Conservation (phyloP, 306 rosid genomes). For the Canavalia ensiformis region DNA sequence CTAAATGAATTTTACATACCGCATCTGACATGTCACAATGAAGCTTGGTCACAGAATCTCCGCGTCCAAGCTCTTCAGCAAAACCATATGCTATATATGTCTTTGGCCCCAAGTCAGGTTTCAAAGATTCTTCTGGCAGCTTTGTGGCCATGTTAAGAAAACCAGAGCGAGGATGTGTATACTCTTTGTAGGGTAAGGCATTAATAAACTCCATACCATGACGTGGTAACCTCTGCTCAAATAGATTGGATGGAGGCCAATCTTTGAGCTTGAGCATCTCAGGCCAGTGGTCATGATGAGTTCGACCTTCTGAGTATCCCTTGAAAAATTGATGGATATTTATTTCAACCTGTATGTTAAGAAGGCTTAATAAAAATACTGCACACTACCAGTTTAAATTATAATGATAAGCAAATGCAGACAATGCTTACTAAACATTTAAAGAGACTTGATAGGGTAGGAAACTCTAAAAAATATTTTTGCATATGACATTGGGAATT, state of each 20-base stretch:
- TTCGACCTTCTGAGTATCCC: conserved; percentile 63
- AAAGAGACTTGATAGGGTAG: background rate
- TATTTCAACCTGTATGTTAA: conserved; percentile 60
- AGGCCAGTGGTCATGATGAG: conserved; percentile 59
- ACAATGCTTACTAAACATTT: background rate
- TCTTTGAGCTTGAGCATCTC: conserved; percentile 75
- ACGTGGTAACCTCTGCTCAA: conserved; percentile 71
- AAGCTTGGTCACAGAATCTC: conserved; percentile 80
- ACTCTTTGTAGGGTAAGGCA: conserved; percentile 69
- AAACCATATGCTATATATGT: conserved; percentile 76
- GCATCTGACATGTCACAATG: conserved; percentile 84
- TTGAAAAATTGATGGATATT: conserved; percentile 72
- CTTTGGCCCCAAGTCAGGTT: conserved; percentile 81
- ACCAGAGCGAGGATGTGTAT: conserved; percentile 66
- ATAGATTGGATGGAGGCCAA: conserved; percentile 74
- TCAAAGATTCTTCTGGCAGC: conserved; percentile 48
- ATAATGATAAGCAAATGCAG: background rate
- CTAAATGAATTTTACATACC: conserved; percentile 48
- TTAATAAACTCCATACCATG: conserved; percentile 64
- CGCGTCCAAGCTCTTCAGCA: conserved; percentile 72
- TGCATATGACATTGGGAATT: background rate
- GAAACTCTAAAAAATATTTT: background rate
- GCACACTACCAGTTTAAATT: background rate
- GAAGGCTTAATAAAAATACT: conserved; percentile 19
- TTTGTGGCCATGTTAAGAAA: conserved; percentile 59